Base-by-base conservation (phyloP, 768 basidiomycete genomes). In the Daedaleopsis sinensis region DNA sequence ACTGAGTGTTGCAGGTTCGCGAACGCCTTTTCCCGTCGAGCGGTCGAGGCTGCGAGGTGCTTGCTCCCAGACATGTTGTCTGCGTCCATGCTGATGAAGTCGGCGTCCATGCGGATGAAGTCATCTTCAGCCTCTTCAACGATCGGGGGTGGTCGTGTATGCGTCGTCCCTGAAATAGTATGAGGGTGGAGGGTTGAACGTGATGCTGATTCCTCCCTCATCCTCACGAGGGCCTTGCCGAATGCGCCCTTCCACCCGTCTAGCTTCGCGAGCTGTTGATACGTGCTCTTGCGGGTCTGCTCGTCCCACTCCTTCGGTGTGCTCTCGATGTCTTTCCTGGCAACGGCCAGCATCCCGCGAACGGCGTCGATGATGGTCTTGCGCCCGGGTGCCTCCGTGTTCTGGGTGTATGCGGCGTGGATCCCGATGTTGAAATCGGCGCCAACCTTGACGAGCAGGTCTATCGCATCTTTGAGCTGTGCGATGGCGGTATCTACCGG, bases 401-500 rank as follows among this genome's bases (percentile, higher is more conserved):
- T 11, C 11, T 48, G 38, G 15, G 49, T 15, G 47, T 54, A 43
- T 5, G 48, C 27, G 46, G 47, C 21, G 21, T 15, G 18, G 52
- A 48, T 58, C 15, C 46, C 54, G 9, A 58, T 13, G 18, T 72
- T 67, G 52, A 67, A 58, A 8, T 71, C 64, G 1, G 71, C 73
- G 18, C 72, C 75, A 3, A 73, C 61, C 1, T 65, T 63, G 15
- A 70, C 59, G 13, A 76, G 62, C n/a, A 75, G 64, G 13, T 65
- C 55, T 8, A 72, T 60, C 21, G 71, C 62, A n/a, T 73, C 65
- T 55, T 69, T 72, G 35, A 60, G 57, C 23, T 43, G 51, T 6
- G 21, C 23, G 16, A 76, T 19, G 13, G 75, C 70, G 1, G 61
- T 63, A 52, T 73, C 76, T 0, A 74, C 43, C 1, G 76, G 75